Base-by-base conservation (phyloP, 2,329 filamentous ascomycete genomes). In the Exophiala lecanii-corni region DNA sequence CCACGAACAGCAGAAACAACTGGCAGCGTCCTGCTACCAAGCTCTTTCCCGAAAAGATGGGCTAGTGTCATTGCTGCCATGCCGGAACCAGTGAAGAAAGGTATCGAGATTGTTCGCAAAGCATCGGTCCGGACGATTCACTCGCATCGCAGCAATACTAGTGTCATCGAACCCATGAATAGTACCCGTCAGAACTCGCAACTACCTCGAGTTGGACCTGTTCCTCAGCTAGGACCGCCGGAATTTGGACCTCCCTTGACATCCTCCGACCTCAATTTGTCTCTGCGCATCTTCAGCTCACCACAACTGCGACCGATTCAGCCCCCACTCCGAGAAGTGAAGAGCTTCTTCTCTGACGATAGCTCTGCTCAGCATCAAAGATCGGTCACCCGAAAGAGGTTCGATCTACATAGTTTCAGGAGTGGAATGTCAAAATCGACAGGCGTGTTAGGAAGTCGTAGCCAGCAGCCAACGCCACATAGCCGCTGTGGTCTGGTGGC, bases 261-360 rank as follows among this genome's bases (percentile, higher is more conserved):
- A 9, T 46, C 47, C 36, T 47, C 47, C 6, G 41, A 47, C 9
- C 32, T 51, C 9, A 57, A 54, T 28, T 43, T 60, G 12, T 47
- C 61, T 20, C 40, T 63, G 37, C 36, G 38, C 13, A 40, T 54
- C 18, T 41, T 46, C 6, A 40, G 36, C 23, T 39, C 25, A 17
- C 36, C 38, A 32, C 47, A 40, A 21, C 23, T 26, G 6, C 23
- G 7, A 7, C 28, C 43, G 39, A 36, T 39, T 39, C 43, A 49
- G 35, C 50, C 52, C 32, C 25, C 53, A 18, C 54, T 49, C 30
- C 43, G 62, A 60, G 45, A 58, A 53, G 17, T 55, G 48, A 45
- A 51, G 35, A 66, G 63, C 41, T 64, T 62, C 35, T 65, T 66
- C 37, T 66, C 64, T 2, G 62, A 65, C 44, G 58, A 65, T 36